A percentile compares a stretch with the other conserved stretches of the same genome.
These are phyloP conservation scores for Trichosporon faecale DNA, from an alignment of 1,284 basidiomycete species.

Conservation along the genomic window DNA sequence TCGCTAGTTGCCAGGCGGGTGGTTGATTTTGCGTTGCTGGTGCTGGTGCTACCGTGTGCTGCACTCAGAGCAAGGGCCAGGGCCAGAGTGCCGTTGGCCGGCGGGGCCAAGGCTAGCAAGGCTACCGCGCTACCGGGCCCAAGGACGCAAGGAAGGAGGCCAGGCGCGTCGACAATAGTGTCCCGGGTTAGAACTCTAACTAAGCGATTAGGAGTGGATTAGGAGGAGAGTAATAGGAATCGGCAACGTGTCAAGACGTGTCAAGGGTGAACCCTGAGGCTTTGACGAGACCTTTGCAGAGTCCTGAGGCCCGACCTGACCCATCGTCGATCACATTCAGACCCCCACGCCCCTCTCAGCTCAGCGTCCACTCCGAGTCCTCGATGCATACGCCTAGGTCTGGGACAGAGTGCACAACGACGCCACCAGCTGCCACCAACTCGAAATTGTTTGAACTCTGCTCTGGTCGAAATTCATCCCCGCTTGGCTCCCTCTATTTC, in stretches of 20 bases:
- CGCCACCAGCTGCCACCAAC: not conserved
- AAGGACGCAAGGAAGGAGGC: too few relatives aligned
- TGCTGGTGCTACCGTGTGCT: not conserved
- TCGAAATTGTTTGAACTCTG: not conserved
- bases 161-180: not conserved
- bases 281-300: not conserved
- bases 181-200: not conserved
- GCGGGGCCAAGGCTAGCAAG: too few relatives aligned
- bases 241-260: not conserved
- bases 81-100: not conserved
- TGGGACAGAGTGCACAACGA: too few relatives aligned
- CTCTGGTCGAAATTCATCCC: too few relatives aligned
- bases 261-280: not conserved
- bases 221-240: not conserved
- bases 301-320: not conserved
- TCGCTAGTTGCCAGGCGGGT: not conserved
- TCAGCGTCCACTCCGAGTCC: not conserved
- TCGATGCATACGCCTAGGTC: not conserved
- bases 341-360: not conserved
- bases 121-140: too few relatives aligned
- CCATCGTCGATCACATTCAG: slow-evolving; percentile 9
- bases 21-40: not conserved
- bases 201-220: not conserved
- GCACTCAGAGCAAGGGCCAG: too few relatives aligned
- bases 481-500: too few relatives aligned